Percentiles rank a stretch among this genome's conserved stretches.
phyloP scores from a whole-genome alignment of 106 monocot genomes.

The Platanthera guangdongensis region DNA sequence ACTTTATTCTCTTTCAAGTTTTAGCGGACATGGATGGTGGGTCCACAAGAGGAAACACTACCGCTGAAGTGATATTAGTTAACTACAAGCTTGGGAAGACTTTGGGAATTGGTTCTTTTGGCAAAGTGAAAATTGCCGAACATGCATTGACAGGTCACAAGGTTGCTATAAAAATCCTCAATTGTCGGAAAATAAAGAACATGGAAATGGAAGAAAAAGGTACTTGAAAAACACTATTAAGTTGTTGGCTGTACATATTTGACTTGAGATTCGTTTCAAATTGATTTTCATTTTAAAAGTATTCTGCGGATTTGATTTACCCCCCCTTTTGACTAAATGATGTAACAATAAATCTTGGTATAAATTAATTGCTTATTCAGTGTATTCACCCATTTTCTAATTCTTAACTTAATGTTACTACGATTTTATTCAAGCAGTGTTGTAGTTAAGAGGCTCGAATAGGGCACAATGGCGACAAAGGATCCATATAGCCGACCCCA shows the following conservation, averaged over 20 bases:
- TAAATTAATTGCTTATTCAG: not conserved
- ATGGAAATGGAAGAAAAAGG: constrained; percentile 67
- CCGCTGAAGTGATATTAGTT: constrained; percentile 24
- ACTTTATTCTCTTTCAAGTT: not conserved
- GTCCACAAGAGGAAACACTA: constrained; percentile 14
- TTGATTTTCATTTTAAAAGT: not conserved
- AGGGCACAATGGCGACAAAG: no score
- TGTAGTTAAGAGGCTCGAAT: no score
- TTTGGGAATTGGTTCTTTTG: constrained; percentile 50
- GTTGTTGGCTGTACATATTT: not conserved
- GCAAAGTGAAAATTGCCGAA: constrained; percentile 50
- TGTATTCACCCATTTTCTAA: not conserved
- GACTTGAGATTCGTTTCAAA: not conserved
- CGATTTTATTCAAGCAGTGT: not conserved
- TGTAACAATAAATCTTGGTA: not conserved
- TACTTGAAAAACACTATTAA: constrained; percentile 3
- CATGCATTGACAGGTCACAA: constrained; percentile 45
- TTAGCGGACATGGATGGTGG: constrained; percentile 10
- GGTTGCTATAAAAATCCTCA: constrained; percentile 45
- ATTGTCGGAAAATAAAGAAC: constrained; percentile 35
- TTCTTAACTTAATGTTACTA: not conserved
- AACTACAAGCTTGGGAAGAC: constrained; percentile 48
- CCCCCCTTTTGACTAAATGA: not conserved
- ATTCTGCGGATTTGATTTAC: not conserved
- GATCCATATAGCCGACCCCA: no score